Evolutionary conservation across 768 basidiomycete genomes (phyloP), one percentile per base, ranked within the genome.

Genomic region (Tulasnella sp.): DNA sequence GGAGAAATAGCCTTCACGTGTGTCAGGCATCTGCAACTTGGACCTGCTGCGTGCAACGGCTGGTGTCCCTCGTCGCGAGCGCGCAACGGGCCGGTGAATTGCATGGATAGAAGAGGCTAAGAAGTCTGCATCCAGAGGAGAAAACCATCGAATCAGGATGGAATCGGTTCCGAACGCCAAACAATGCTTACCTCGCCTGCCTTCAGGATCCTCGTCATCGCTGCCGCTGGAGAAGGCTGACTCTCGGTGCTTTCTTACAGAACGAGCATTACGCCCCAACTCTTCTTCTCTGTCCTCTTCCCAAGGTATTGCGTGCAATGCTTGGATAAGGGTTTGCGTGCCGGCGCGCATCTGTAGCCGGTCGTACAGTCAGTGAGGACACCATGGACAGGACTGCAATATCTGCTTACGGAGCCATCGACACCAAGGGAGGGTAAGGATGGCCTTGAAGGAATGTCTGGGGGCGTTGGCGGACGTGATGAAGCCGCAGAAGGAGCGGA

Each of bases 271-370:
- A 27, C 74, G 68, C 46, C 82, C 85, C 37, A 84, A 83, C 31
- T 83, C 82, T 56, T 80, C 80, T 61, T 88, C 84, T 7, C 77
- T 74, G 59, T 75, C 77, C 37, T 81, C 80, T 32, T 77, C 75
- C 83, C 82, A 86, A 17, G 88, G 89, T 39, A 90, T 73, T 1
- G 86, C 88, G 64, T 90, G 88, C 12, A 91, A 73, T 3, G 86
- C 88, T 70, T 90, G 88, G 36, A 91, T 90, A 49, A 91, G 78
- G 2, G 88, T 86, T 66, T 91, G 89, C 2, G 88, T 91, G 14
- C 88, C 88, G 23, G 82, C 79, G 37, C 86, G 82, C 81, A 91
- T 84, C 88, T 91, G 65, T 35, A 27, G 19, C 17, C 54, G 27
- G 35, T 40, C 36, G 39, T 27, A 40, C 39, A 31, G 19, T 19